Conservation (phyloP, 345 rosid species). For the Camelina hispida region DNA sequence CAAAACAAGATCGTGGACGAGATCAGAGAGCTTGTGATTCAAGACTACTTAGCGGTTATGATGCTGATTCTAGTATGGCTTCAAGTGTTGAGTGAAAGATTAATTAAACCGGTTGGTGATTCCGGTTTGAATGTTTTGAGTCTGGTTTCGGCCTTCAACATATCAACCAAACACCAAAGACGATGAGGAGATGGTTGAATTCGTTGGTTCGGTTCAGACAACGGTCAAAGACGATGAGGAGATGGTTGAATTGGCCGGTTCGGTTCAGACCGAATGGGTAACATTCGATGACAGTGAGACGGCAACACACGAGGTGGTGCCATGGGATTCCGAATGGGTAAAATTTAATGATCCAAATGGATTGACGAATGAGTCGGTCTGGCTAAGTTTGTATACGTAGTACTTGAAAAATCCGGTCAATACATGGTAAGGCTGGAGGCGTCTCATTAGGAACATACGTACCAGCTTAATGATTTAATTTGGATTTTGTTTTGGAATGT, state of each 20-base stretch:
- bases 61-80: constrained; percentile 55
- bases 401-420: not conserved
- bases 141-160: constrained; percentile 41
- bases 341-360: constrained; percentile 32
- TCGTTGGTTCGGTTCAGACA: not conserved
- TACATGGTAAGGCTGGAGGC: not conserved
- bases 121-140: constrained; percentile 44
- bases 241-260: constrained; percentile 19
- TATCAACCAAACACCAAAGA: too few relatives aligned
- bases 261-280: constrained; percentile 34
- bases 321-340: constrained; percentile 30
- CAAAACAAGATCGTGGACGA: constrained; percentile 54
- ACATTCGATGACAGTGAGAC: constrained; percentile 31
- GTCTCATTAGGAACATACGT: too few relatives aligned
- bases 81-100: constrained; percentile 60
- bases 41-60: constrained; percentile 59
- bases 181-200: constrained; percentile 5
- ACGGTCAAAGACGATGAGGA: constrained; percentile 17
- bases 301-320: not conserved
- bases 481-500: not conserved
- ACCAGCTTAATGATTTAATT: not conserved
- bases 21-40: constrained; percentile 55
- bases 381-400: not conserved
- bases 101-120: constrained; percentile 53
- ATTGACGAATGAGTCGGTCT: constrained; percentile 24